A percentile compares a stretch with the other conserved stretches of the same genome.
phyloP scores from a whole-genome alignment of 176 grass and related monocot species.

The Eleusine coracana region DNA sequence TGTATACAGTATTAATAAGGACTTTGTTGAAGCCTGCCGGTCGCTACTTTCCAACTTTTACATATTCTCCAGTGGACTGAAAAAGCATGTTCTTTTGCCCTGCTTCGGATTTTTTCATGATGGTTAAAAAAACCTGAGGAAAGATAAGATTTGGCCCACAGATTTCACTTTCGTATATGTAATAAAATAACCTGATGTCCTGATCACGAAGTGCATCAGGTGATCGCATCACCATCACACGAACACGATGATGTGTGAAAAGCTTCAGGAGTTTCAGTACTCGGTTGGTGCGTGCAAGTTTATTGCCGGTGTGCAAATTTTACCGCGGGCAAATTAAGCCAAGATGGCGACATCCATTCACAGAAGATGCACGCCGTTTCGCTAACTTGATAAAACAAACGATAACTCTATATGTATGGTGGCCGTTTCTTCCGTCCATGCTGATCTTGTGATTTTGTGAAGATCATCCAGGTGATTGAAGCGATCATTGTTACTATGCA shows the following conservation, averaged over 20 bases:
- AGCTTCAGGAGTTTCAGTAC: too few relatives aligned
- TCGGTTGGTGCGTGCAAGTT: too few relatives aligned
- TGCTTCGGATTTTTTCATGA: too few relatives aligned
- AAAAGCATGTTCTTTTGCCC: not conserved
- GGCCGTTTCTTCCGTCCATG: too few relatives aligned
- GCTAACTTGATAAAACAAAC: too few relatives aligned
- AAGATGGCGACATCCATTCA: too few relatives aligned
- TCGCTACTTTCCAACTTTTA: not conserved
- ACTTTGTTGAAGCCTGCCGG: too few relatives aligned
- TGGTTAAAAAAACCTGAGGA: not conserved
- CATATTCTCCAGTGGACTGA: not conserved
- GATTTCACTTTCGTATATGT: not conserved
- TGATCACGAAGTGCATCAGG: not conserved
- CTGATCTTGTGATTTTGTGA: not conserved
- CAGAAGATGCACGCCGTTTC: too few relatives aligned
- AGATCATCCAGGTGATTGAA: not conserved
- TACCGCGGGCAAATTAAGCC: too few relatives aligned
- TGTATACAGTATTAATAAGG: too few relatives aligned
- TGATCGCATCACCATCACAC: not conserved
- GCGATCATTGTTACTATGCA: not conserved
- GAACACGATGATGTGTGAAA: slow-evolving; percentile 30
- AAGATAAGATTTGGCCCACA: not conserved
- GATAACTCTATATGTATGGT: too few relatives aligned
- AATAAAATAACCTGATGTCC: not conserved
- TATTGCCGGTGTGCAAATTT: too few relatives aligned